Percentiles rank a stretch among this genome's conserved stretches.
Evolutionary conservation across 345 rosid species (phyloP).

Genomic region (Erucastrum elatum): DNA sequence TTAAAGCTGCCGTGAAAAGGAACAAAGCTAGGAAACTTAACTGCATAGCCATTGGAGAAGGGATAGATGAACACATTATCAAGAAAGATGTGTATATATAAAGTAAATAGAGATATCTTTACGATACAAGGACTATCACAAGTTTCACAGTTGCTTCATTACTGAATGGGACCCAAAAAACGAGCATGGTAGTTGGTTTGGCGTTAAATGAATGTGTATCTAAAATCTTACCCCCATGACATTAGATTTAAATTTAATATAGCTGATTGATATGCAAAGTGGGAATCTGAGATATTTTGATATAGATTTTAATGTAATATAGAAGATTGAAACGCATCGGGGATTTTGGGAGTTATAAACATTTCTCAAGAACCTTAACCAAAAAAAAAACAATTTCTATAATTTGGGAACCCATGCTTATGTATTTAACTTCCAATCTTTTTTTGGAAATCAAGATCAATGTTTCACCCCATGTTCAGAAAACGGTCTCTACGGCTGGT

Average conservation of each 20-base stretch:
- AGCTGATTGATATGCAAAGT: not conserved
- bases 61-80: not conserved
- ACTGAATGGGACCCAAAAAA: conserved; percentile 41
- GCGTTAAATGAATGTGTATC: conserved; percentile 31
- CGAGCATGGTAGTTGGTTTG: conserved; percentile 41
- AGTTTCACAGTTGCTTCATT: conserved; percentile 29
- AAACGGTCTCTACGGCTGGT: not conserved
- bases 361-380: not conserved
- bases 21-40: conserved; percentile 28
- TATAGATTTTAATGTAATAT: not conserved
- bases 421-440: not conserved
- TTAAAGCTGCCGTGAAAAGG: conserved; percentile 39
- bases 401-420: not conserved
- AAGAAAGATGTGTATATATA: conserved; percentile 17
- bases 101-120: not conserved
- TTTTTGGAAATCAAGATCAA: not conserved
- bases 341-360: not conserved
- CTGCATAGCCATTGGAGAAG: conserved; percentile 48
- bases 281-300: not conserved
- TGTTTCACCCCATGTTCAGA: too few species aligned
- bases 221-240: conserved; percentile 16
- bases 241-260: not conserved
- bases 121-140: conserved; percentile 30
- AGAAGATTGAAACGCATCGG: not conserved
- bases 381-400: not conserved